Evolutionary conservation across 2,329 filamentous ascomycete species (phyloP).

Genomic region (Ceratocystis diversiconidia): DNA sequence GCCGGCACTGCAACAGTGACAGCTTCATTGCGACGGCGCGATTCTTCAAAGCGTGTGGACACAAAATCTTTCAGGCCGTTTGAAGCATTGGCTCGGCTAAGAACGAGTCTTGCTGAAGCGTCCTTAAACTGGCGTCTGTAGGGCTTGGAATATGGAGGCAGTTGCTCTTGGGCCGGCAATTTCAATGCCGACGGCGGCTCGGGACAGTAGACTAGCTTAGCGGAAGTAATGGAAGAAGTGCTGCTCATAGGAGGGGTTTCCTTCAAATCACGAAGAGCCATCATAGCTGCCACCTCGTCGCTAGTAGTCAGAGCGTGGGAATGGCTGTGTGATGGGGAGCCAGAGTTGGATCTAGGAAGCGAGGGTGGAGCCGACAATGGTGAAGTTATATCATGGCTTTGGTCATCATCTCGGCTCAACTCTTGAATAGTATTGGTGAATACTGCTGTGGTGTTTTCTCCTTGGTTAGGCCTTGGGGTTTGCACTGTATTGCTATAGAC

Average conservation of each 20-base stretch:
- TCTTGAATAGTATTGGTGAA: background rate
- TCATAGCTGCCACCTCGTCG: conserved; percentile 16
- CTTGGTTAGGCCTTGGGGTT: background rate
- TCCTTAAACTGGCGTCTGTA: conserved; percentile 15
- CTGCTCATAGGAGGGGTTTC: conserved; percentile 2
- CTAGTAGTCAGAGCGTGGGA: conserved; percentile 14
- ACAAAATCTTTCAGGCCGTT: conserved; percentile 9
- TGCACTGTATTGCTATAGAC: background rate
- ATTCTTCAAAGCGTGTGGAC: conserved; percentile 13
- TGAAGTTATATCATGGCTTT: conserved; percentile 1
- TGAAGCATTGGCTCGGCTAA: background rate
- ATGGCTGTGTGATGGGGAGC: conserved; percentile 6
- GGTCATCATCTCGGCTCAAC: background rate
- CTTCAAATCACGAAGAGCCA: conserved; percentile 16
- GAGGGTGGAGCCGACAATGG: conserved; percentile 10
- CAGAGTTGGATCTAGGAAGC: conserved; percentile 5
- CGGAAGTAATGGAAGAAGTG: background rate
- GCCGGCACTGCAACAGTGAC: conserved; percentile 11
- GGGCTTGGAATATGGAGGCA: background rate
- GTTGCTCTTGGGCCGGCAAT: background rate
- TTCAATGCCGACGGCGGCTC: conserved; percentile 9
- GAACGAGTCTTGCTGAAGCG: background rate
- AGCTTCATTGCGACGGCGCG: conserved; percentile 8
- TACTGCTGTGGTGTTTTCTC: background rate
- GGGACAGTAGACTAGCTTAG: conserved; percentile 11